Base-by-base conservation (phyloP, 2,329 filamentous ascomycete genomes). In the Aspergillus amoenus region DNA sequence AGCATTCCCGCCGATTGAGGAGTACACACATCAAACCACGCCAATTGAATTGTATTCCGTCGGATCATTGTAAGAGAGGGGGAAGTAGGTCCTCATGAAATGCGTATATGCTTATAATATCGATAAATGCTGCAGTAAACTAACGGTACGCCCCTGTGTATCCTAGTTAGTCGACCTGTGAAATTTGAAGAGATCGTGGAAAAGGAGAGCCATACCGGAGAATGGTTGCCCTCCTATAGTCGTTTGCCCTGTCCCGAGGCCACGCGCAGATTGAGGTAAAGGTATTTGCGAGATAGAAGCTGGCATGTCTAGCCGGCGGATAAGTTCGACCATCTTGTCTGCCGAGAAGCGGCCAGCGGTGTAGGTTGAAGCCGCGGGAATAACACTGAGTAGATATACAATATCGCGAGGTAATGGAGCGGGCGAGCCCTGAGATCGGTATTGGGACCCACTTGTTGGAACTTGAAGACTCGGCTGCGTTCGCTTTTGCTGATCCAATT, bases 351-450 rank as follows among this genome's bases (percentile, higher is more conserved):
- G 83, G 40, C 85, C 83, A 18, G 85, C 84, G 52, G 87, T 85
- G 73, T 95, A 97, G 7, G 84, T 81, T 22, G 88, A 84, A 1
- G 89, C 83, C 1, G 85, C 81, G 0, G 92, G 92, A 12, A 95
- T 87, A 59, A 93, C 87, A 63, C 87, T 86, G 11, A 95, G 79
- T 30, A 86, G 73, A 63, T 82, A 81, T 37, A 81, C 80, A 49
- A 87, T 78, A 54, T 86, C 82, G 41, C 90, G 85, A 27, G 93
- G 91, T 39, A 97, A 82, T 0, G 90, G 86, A 3, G 88, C 82
- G 11, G 86, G 82, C 24, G 79, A 74, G 42, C 75, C 71, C 53
- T 75, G 85, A 5, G 86, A 81, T 51, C 85, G 83, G 70, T 73
- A 70, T 46, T 73, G 70, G 4, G 68, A 65, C 8, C 66, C 64